phyloP scores from a whole-genome alignment of 2,329 filamentous ascomycete genomes.

The Exophiala alcalophila region DNA sequence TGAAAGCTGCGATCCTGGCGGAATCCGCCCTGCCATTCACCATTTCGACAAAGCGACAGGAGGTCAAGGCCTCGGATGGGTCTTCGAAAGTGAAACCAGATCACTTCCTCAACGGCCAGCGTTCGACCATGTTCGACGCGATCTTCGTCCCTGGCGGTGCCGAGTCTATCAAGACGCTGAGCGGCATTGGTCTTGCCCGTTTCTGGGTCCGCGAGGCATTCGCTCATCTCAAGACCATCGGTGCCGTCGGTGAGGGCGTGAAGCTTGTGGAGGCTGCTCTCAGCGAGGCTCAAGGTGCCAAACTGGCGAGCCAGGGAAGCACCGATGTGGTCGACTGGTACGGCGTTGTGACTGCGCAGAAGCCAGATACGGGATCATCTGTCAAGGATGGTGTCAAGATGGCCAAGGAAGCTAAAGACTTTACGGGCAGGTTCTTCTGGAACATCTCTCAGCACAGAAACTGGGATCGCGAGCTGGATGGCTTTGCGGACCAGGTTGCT shows the following conservation, averaged over 20 bases:
- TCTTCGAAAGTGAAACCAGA: slow-evolving; percentile 60
- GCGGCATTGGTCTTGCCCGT: slow-evolving; percentile 67
- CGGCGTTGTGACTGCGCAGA: slow-evolving; percentile 68
- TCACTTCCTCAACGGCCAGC: slow-evolving; percentile 76
- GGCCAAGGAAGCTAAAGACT: slow-evolving; percentile 64
- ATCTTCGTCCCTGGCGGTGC: slow-evolving; percentile 75
- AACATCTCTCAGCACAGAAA: slow-evolving; percentile 70
- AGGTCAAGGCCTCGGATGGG: slow-evolving; percentile 47
- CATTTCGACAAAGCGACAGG: slow-evolving; percentile 66
- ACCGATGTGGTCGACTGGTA: slow-evolving; percentile 62
- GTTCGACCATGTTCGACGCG: slow-evolving; percentile 75
- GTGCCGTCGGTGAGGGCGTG: slow-evolving; percentile 69
- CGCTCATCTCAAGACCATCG: slow-evolving; percentile 76
- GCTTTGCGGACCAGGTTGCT: slow-evolving; percentile 45
- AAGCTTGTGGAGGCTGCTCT: slow-evolving; percentile 55
- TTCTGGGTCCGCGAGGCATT: slow-evolving; percentile 80
- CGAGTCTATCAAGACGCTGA: slow-evolving; percentile 58
- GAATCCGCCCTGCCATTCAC: slow-evolving; percentile 67
- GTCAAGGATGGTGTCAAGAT: slow-evolving; percentile 63
- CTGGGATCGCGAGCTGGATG: slow-evolving; percentile 70
- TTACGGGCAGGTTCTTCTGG: slow-evolving; percentile 68
- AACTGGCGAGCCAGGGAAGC: slow-evolving; percentile 46
- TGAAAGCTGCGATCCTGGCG: slow-evolving; percentile 61
- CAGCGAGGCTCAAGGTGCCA: slow-evolving; percentile 47
- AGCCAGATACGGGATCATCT: slow-evolving; percentile 44